phyloP scores from a whole-genome alignment of 2,329 filamentous ascomycete genomes.

The Plectosphaerella sp. region DNA sequence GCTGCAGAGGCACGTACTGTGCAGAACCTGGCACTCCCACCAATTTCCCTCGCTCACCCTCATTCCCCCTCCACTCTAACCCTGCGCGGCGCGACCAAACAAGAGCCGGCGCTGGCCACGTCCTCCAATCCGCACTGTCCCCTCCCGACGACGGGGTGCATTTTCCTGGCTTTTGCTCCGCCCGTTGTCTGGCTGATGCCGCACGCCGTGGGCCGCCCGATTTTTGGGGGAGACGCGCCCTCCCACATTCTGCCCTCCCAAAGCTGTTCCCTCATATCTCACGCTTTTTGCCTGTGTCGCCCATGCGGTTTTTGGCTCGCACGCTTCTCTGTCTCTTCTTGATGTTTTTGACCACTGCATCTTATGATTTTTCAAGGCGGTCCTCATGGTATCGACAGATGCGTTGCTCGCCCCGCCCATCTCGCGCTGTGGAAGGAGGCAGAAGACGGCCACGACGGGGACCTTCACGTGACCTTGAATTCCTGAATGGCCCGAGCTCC shows the following conservation, averaged over 20 bases:
- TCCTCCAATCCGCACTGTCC: neutral
- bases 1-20: neutral
- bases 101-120: neutral
- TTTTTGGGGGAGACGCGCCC: conserved; percentile 5
- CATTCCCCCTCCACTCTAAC: neutral
- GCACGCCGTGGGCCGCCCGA: neutral
- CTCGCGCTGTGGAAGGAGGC: too few relatives aligned
- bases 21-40: neutral
- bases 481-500: conserved; percentile 1
- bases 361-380: too few relatives aligned
- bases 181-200: conserved; percentile 3
- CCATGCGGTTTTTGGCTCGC: neutral
- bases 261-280: neutral
- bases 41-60: neutral
- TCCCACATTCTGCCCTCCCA: conserved; percentile 1
- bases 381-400: too few relatives aligned
- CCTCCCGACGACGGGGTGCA: neutral
- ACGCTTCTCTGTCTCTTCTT: too few relatives aligned
- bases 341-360: too few relatives aligned
- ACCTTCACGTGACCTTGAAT: neutral
- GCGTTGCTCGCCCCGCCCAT: too few relatives aligned
- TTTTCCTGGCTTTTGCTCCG: neutral
- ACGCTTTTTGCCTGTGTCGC: neutral
- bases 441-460: neutral
- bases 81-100: neutral